Evolutionary conservation across 2,329 filamentous ascomycete genomes (phyloP), one percentile per base, ranked within the genome.

Genomic region (Fusarium pseudoanthophilum): DNA sequence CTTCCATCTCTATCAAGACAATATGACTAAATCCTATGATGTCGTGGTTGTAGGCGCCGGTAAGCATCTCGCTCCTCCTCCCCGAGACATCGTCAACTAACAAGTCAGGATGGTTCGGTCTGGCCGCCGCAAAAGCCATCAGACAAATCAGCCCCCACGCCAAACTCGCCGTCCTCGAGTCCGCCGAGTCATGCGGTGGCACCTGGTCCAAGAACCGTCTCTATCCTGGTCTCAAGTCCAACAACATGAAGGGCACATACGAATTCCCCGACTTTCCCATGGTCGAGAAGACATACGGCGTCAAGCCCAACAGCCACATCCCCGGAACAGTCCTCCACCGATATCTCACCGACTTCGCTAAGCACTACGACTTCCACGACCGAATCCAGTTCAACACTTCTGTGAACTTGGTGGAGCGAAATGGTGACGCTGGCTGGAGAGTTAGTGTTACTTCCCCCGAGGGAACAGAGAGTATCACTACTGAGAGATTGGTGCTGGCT

Each of bases 261-360:
- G 90, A 92, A 76, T 92, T 86, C 70, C 86, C 86, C 11, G 91
- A 92, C 70, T 91, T 90, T 64, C 89, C 90, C 10, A 90, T 92
- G 89, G 78, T 81, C 14, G 79, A 81, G 34, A 82, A 82, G 5
- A 83, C 78, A 1, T 88, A 86, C 69, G 82, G 80, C 4, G 78
- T 85, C 20, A 77, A 78, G 39, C 67, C 77, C 7, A 72, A 74
- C 13, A 52, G 71, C 20, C 81, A 85, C 45, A 83, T 85, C 11
- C 82, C 83, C 0, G 83, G 79, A 1, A 67, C 78, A 10, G 75
- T 80, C 8, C 67, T 85, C 21, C 79, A 84, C 40, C 70, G 73
- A 2, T 84, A 85, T 48, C 77, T 85, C 11, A 80, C 79, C 8
- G 78, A 79, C 26, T 83, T 83, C 26, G 82, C 82, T 1, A 63